Evolutionary conservation across 352 stramenopile species (phyloP).

Genomic region (Globisporangium recalcitrans): DNA sequence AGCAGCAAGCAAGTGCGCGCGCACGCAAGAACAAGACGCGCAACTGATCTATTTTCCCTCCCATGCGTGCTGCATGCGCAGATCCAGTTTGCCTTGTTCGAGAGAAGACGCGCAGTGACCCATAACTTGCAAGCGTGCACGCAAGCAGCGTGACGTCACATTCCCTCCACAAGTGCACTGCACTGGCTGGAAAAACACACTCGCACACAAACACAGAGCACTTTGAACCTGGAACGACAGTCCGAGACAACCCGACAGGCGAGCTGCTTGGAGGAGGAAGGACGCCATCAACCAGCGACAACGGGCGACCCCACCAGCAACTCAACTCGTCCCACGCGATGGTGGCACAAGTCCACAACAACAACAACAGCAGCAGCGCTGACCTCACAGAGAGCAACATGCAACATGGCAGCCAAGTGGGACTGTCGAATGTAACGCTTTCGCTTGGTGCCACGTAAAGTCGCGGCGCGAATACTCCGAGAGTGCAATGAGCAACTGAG

Average conservation of each 20-base stretch:
- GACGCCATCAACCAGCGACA: not conserved
- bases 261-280: not conserved
- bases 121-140: no score
- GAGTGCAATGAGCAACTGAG: no score
- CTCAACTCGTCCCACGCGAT: not conserved
- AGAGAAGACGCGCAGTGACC: no score
- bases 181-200: not conserved
- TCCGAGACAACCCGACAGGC: not conserved
- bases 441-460: not conserved
- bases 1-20: not conserved
- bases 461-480: no score
- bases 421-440: conserved; percentile 1
- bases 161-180: no score
- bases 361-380: not conserved
- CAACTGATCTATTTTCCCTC: not conserved
- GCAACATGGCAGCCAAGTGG: not conserved
- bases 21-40: not conserved
- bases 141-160: not conserved
- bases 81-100: not conserved
- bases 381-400: not conserved
- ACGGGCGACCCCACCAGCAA: no score
- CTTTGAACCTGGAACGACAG: not conserved
- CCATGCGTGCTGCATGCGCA: not conserved
- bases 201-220: not conserved
- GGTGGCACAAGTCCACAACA: not conserved